phyloP scores from a whole-genome alignment of 352 stramenopile genomes.

The Pythium periplocum region DNA sequence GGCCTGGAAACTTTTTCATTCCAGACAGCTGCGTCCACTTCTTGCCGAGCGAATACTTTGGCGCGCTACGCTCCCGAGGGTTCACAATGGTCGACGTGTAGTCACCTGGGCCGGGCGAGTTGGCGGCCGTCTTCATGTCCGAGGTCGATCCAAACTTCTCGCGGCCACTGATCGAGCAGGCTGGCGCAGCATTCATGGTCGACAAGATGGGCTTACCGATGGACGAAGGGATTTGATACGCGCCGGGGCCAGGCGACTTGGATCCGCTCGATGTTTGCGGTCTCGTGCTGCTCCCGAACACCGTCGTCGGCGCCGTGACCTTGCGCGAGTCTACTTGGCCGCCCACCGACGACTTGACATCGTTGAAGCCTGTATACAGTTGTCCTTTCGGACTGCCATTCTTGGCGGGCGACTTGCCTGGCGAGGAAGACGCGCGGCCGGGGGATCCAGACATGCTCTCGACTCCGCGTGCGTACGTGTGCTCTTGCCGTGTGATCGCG shows the following conservation, averaged over 20 bases:
- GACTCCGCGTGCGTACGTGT: too few relatives aligned
- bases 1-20: slow-evolving; percentile 50
- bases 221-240: slow-evolving; percentile 64
- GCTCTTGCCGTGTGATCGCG: too few relatives aligned
- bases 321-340: slow-evolving; percentile 76
- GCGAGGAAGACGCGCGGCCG: neutral
- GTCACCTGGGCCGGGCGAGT: slow-evolving; percentile 54
- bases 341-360: slow-evolving; percentile 67
- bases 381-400: slow-evolving; percentile 22
- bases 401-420: slow-evolving; percentile 33
- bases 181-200: slow-evolving; percentile 46
- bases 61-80: slow-evolving; percentile 49
- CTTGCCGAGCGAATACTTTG: slow-evolving; percentile 72
- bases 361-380: slow-evolving; percentile 37
- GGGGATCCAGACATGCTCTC: too few relatives aligned
- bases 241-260: slow-evolving; percentile 59
- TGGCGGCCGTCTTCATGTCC: slow-evolving; percentile 37
- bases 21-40: slow-evolving; percentile 45
- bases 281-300: slow-evolving; percentile 62
- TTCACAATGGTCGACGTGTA: slow-evolving; percentile 67
- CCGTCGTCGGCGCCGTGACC: slow-evolving; percentile 47
- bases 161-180: slow-evolving; percentile 64
- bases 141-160: slow-evolving; percentile 76
- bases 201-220: slow-evolving; percentile 69
- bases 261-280: slow-evolving; percentile 35